These are phyloP conservation scores for Quercus robur DNA, from an alignment of 306 rosid species.

Conservation along the genomic window DNA sequence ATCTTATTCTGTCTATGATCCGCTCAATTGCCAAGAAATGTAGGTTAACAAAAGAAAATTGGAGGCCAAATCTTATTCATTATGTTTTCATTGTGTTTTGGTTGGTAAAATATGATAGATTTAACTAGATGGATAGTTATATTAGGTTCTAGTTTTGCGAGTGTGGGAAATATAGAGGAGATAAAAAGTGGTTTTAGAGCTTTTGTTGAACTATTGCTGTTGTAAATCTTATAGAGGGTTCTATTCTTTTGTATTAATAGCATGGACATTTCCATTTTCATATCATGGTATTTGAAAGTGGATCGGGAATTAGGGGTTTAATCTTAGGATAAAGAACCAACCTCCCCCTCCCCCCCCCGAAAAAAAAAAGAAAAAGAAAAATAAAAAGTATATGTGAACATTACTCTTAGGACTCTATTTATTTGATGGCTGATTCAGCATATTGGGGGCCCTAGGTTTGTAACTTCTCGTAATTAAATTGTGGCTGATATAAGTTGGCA, in stretches of 20 bases:
- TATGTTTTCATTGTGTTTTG: background rate
- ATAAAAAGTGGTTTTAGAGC: background rate
- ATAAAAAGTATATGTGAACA: background rate
- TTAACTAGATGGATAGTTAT: background rate
- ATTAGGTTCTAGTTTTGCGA: background rate
- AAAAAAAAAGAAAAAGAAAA: background rate
- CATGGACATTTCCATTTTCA: background rate
- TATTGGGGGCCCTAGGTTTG: background rate
- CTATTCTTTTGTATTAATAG: background rate
- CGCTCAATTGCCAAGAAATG: background rate
- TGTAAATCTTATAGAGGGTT: background rate
- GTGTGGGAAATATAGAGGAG: background rate
- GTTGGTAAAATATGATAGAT: background rate
- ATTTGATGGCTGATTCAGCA: background rate
- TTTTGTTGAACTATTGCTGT: background rate
- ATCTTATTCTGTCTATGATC: background rate
- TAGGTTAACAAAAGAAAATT: background rate
- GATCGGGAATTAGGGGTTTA: background rate
- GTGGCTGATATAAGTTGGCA: background rate
- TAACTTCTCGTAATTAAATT: background rate
- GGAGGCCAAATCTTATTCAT: background rate
- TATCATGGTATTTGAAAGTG: background rate
- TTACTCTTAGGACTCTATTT: background rate
- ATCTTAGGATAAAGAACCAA: background rate
- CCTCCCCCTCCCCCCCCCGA: background rate